A percentile compares a stretch with the other conserved stretches of the same genome.
Evolutionary conservation across 805 yeast species (phyloP).

Genomic region (Yarrowia sp.): DNA sequence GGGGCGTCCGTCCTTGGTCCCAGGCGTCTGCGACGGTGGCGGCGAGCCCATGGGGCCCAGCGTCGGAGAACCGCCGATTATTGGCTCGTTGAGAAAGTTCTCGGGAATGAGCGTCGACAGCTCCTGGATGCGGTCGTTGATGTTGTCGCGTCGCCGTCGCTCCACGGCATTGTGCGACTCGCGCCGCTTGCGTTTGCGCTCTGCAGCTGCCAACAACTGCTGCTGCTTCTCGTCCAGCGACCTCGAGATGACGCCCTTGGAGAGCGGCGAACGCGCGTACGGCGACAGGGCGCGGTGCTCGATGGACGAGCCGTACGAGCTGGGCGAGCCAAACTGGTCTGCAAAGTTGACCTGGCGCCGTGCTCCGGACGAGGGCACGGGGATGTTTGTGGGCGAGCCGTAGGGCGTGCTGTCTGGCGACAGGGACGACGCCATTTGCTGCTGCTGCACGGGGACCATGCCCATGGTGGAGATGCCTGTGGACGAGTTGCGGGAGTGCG

Average conservation of each 20-base stretch:
- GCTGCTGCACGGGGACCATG: constrained; percentile 23
- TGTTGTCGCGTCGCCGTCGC: constrained; percentile 83
- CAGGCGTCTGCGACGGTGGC: constrained; percentile 26
- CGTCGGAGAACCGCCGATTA: constrained; percentile 24
- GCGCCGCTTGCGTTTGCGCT: constrained; percentile 69
- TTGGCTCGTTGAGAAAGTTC: constrained; percentile 30
- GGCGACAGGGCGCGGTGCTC: constrained; percentile 21
- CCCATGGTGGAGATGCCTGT: constrained; percentile 22
- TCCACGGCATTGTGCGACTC: constrained; percentile 95
- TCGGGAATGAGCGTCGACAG: constrained; percentile 77
- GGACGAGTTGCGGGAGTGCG: constrained; percentile 23
- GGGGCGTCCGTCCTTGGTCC: constrained; percentile 58
- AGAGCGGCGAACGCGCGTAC: constrained; percentile 16
- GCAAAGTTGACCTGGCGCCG: constrained; percentile 11
- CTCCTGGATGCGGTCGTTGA: constrained; percentile 83
- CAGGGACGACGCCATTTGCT: constrained; percentile 5
- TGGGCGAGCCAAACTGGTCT: constrained; percentile 26
- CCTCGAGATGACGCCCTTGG: constrained; percentile 22
- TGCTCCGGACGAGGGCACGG: constrained; percentile 4
- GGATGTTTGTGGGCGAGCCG: constrained; percentile 18
- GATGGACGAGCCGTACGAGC: constrained; percentile 21
- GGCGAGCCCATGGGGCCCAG: constrained; percentile 25
- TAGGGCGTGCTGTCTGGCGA: constrained; percentile 21
- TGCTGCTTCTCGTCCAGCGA: constrained; percentile 29
- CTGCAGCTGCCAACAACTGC: constrained; percentile 51